Evolutionary conservation across 495 filamentous ascomycete species (phyloP).

Genomic region (Glutinoglossum americanum): DNA sequence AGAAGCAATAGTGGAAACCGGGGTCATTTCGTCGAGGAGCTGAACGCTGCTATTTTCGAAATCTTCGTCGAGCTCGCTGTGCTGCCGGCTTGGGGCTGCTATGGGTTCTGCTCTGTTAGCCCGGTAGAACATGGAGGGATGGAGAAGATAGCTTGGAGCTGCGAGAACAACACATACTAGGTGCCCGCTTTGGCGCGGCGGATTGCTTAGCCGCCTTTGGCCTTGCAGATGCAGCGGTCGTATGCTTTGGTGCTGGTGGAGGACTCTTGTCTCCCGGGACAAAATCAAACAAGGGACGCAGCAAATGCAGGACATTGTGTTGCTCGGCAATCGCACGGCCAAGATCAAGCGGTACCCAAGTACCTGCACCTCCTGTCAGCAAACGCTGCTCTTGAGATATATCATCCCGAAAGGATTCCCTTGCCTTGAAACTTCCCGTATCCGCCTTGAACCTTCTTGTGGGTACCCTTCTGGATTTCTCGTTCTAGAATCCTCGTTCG

Average conservation of each 20-base stretch:
- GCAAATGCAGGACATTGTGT: constrained; percentile 62
- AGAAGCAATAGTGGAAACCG: not conserved
- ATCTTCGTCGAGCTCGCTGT: not conserved
- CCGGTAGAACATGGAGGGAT: not conserved
- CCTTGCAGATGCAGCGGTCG: constrained; percentile 28
- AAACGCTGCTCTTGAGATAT: not conserved
- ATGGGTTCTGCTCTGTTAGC: not conserved
- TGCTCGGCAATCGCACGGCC: constrained; percentile 63
- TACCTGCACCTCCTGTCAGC: constrained; percentile 31
- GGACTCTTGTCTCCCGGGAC: constrained; percentile 67
- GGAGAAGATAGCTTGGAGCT: not conserved
- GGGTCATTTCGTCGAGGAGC: constrained; percentile 14
- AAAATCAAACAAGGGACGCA: constrained; percentile 77
- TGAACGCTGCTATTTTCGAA: not conserved
- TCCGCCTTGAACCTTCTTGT: constrained; percentile 95
- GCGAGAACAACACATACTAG: constrained; percentile 21
- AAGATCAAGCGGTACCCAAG: constrained; percentile 80
- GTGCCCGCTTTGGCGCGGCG: constrained; percentile 24
- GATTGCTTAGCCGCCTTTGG: constrained; percentile 16
- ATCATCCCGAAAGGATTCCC: not conserved
- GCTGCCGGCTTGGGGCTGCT: not conserved
- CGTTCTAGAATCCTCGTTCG: constrained; percentile 86
- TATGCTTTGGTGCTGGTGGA: constrained; percentile 82
- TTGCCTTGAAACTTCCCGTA: constrained; percentile 96
- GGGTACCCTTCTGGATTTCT: constrained; percentile 85